phyloP scores from a whole-genome alignment of 2,329 filamentous ascomycete species.

The Cryphonectria parasitica region DNA sequence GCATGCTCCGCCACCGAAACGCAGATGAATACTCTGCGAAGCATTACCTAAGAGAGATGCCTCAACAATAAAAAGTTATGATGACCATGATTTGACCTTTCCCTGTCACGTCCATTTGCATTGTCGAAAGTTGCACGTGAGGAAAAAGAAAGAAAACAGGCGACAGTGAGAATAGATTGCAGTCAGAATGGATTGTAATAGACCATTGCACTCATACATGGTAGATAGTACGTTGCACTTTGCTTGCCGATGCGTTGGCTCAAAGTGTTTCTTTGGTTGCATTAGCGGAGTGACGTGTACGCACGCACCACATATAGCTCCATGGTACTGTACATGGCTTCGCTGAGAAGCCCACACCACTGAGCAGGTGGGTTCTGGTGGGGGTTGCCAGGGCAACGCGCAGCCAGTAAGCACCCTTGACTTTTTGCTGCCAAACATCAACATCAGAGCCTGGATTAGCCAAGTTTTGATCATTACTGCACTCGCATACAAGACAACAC shows the following conservation, averaged over 20 bases:
- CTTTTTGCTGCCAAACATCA: conserved; percentile 24
- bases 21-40: conserved; percentile 24
- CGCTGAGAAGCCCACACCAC: neutral
- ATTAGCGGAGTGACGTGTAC: neutral
- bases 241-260: neutral
- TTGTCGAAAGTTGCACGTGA: neutral
- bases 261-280: neutral
- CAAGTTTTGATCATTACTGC: conserved; percentile 23
- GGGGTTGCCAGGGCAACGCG: conserved; percentile 31
- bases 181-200: neutral
- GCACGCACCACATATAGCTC: no score
- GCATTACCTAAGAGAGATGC: conserved; percentile 23
- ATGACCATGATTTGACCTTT: conserved; percentile 9
- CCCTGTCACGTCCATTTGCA: neutral
- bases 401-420: conserved; percentile 14
- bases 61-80: conserved; percentile 23
- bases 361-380: neutral
- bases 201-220: neutral
- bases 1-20: conserved; percentile 19
- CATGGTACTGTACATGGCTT: neutral
- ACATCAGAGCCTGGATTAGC: conserved; percentile 28
- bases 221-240: neutral
- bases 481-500: conserved; percentile 20
- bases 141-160: no score
- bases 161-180: neutral